Conservation (phyloP, 148 eudicot species). For the Rhododendron ferrugineum region DNA sequence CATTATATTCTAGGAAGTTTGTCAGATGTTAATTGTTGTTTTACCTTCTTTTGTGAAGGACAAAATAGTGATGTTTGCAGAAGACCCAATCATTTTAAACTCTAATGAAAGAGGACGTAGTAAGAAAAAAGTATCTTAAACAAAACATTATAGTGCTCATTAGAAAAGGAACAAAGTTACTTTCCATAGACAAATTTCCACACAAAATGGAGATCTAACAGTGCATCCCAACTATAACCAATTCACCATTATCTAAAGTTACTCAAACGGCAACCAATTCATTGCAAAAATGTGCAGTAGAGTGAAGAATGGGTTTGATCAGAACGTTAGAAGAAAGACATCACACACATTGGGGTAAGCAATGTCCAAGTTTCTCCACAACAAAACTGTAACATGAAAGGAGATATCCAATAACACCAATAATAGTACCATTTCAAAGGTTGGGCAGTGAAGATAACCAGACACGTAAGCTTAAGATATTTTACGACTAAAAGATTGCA, state of each 20-base stretch:
- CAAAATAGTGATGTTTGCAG: not conserved
- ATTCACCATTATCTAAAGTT: not conserved
- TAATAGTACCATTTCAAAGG: not conserved
- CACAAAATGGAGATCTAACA: not conserved
- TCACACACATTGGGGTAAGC: not conserved
- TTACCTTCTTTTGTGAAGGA: not conserved
- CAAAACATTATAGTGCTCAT: not conserved
- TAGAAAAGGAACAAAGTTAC: not conserved
- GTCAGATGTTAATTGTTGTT: not conserved
- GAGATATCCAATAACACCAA: not conserved
- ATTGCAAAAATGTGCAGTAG: not conserved
- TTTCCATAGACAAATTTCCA: not conserved
- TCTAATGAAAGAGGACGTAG: not conserved
- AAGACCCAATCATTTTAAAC: not conserved
- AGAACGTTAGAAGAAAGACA: not conserved
- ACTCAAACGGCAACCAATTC: not conserved
- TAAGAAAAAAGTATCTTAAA: not conserved
- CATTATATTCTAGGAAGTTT: not conserved
- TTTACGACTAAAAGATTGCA: not conserved
- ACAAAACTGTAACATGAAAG: not conserved
- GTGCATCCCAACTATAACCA: not conserved
- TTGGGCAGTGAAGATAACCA: not conserved
- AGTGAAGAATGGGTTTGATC: not conserved
- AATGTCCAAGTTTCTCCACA: not conserved
- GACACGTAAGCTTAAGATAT: not conserved